phyloP scores from a whole-genome alignment of 306 rosid species.

The Acmispon strigosus region DNA sequence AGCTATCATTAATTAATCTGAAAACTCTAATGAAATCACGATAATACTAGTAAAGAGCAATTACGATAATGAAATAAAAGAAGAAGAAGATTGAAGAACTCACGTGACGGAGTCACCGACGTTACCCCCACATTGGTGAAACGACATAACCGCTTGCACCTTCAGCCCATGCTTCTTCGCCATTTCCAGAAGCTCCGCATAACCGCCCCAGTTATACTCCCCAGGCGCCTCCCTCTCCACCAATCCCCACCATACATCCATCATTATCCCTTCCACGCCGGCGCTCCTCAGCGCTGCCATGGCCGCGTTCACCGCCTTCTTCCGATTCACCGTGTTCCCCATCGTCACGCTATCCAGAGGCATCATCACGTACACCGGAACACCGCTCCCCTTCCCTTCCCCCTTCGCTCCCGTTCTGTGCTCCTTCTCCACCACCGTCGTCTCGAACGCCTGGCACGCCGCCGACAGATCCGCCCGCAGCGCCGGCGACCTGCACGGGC shows the following conservation, averaged over 20 bases:
- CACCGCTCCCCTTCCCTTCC: slow-evolving; percentile 35
- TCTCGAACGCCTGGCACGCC: slow-evolving; percentile 62
- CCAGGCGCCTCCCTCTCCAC: slow-evolving; percentile 79
- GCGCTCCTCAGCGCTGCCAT: slow-evolving; percentile 86
- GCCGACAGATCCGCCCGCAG: slow-evolving; percentile 56
- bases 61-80: background rate
- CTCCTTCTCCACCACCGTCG: slow-evolving; percentile 22
- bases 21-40: background rate
- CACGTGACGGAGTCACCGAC: slow-evolving; percentile 92
- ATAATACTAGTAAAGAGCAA: background rate
- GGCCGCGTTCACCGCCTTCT: slow-evolving; percentile 83
- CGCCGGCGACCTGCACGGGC: slow-evolving; percentile 52
- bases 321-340: slow-evolving; percentile 67
- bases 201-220: slow-evolving; percentile 86
- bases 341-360: slow-evolving; percentile 85
- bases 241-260: slow-evolving; percentile 99
- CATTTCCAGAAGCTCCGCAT: slow-evolving; percentile 73
- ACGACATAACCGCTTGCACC: slow-evolving; percentile 98
- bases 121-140: slow-evolving; percentile 96
- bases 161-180: slow-evolving; percentile 85
- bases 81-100: slow-evolving; percentile 1
- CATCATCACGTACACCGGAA: slow-evolving; percentile 97
- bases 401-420: slow-evolving; percentile 13
- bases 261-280: slow-evolving; percentile 89
- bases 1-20: background rate